phyloP scores from a whole-genome alignment of 805 yeast species.

The Candida nonsorbophila region DNA sequence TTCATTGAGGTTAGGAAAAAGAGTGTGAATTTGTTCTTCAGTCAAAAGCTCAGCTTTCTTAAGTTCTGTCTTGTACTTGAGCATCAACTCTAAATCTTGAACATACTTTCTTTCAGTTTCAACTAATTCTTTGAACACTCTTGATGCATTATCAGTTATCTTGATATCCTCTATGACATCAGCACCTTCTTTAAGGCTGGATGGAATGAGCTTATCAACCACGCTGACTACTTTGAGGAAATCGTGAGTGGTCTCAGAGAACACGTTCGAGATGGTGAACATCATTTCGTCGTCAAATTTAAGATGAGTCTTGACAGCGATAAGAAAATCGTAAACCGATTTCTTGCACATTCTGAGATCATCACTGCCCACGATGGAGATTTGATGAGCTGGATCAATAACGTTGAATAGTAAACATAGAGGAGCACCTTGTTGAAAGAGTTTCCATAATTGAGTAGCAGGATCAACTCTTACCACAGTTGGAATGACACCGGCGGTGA shows the following conservation, averaged over 20 bases:
- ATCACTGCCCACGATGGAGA: conserved; percentile 65
- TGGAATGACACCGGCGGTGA: conserved; percentile 73
- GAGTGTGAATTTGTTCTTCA: conserved; percentile 70
- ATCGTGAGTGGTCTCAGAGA: conserved; percentile 75
- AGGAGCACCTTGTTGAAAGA: conserved; percentile 90
- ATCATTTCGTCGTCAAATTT: conserved; percentile 73
- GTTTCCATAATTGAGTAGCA: conserved; percentile 82
- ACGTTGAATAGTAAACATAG: conserved; percentile 79
- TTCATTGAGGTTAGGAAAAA: conserved; percentile 81
- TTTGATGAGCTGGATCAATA: conserved; percentile 29
- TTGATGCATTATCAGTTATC: conserved; percentile 56
- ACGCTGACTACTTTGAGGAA: conserved; percentile 70
- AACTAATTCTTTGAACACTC: conserved; percentile 77
- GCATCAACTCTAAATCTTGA: conserved; percentile 77
- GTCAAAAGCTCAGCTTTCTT: conserved; percentile 61
- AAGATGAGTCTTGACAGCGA: conserved; percentile 76
- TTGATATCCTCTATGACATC: conserved; percentile 17
- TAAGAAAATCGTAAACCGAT: conserved; percentile 82
- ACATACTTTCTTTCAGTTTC: conserved; percentile 92
- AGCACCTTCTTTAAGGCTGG: conserved; percentile 15
- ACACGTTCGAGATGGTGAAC: conserved; percentile 87
- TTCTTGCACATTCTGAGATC: conserved; percentile 82
- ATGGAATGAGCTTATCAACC: conserved; percentile 49
- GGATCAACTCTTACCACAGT: conserved; percentile 80
- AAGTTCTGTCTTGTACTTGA: conserved; percentile 63